phyloP scores from a whole-genome alignment of 306 rosid genomes.

The Quercus agrifolia region DNA sequence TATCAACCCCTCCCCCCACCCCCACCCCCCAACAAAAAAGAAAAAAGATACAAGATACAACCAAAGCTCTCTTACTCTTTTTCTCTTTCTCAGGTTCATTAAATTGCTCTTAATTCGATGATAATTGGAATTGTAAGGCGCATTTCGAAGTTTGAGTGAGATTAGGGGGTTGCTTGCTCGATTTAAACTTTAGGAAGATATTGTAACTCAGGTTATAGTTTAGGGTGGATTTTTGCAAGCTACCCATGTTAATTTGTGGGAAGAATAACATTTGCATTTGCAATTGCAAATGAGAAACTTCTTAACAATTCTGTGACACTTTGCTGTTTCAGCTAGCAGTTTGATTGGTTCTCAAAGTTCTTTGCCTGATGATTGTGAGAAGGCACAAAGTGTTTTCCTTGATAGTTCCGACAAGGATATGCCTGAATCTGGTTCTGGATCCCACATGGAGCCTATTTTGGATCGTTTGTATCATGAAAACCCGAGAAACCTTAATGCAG shows the following conservation, averaged over 20 bases:
- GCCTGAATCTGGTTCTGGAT: slow-evolving; percentile 19
- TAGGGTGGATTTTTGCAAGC: no score
- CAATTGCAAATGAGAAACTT: neutral
- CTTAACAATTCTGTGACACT: neutral
- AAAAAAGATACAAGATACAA: no score
- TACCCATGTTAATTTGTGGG: neutral
- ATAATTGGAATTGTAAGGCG: no score
- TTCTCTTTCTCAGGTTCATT: no score
- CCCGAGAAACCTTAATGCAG: slow-evolving; percentile 26
- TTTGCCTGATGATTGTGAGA: slow-evolving; percentile 27
- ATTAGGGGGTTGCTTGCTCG: no score
- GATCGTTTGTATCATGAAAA: slow-evolving; percentile 22
- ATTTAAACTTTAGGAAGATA: no score
- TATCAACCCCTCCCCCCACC: no score
- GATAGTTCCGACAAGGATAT: slow-evolving; percentile 17
- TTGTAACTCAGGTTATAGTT: no score
- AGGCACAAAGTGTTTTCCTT: slow-evolving; percentile 11
- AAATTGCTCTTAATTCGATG: no score
- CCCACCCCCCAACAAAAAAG: no score
- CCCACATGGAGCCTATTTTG: slow-evolving; percentile 31
- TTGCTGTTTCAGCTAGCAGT: slow-evolving; percentile 33
- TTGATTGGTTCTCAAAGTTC: slow-evolving; percentile 25
- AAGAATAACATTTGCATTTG: slow-evolving; percentile 5
- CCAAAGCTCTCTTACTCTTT: no score
- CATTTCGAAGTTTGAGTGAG: no score